phyloP scores from a whole-genome alignment of 2,329 filamentous ascomycete genomes.

The Apiospora pterosperma region DNA sequence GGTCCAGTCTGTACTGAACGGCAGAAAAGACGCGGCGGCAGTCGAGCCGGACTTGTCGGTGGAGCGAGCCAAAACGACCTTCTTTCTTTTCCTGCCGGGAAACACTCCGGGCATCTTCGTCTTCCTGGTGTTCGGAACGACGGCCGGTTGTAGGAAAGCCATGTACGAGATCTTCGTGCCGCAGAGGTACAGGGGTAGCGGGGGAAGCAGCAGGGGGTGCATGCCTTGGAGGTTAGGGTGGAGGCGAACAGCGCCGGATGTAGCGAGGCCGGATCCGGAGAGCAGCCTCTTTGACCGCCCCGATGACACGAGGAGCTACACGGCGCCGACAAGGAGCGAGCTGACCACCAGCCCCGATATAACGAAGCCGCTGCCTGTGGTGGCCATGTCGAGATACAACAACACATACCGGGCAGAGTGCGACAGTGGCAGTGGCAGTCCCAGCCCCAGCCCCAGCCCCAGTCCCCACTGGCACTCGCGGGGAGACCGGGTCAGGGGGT shows the following conservation, averaged over 20 bases:
- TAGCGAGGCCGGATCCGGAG: background rate
- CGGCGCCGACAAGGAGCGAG: background rate
- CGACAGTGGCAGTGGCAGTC: background rate
- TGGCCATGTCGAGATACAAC: constrained; percentile 8
- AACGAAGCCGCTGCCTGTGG: constrained; percentile 2
- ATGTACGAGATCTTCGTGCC: constrained; percentile 11
- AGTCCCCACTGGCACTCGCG: background rate
- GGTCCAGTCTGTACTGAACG: constrained; percentile 17
- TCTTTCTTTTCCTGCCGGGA: constrained; percentile 14
- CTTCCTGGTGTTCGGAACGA: constrained; percentile 16
- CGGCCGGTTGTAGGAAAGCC: constrained; percentile 11
- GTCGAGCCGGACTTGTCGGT: constrained; percentile 11
- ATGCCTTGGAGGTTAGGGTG: background rate
- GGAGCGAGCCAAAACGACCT: constrained; percentile 11
- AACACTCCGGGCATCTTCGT: constrained; percentile 14
- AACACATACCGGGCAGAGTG: background rate
- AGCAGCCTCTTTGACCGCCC: background rate
- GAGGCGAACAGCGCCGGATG: background rate
- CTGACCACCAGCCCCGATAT: background rate
- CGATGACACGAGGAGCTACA: background rate
- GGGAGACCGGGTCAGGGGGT: background rate
- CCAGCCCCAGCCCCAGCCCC: background rate
- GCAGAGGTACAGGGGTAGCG: background rate
- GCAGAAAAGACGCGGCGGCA: constrained; percentile 8
- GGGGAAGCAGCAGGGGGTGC: background rate